Evolutionary conservation across 2,329 filamentous ascomycete genomes (phyloP).

Genomic region (Clarireedia hainanense): DNA sequence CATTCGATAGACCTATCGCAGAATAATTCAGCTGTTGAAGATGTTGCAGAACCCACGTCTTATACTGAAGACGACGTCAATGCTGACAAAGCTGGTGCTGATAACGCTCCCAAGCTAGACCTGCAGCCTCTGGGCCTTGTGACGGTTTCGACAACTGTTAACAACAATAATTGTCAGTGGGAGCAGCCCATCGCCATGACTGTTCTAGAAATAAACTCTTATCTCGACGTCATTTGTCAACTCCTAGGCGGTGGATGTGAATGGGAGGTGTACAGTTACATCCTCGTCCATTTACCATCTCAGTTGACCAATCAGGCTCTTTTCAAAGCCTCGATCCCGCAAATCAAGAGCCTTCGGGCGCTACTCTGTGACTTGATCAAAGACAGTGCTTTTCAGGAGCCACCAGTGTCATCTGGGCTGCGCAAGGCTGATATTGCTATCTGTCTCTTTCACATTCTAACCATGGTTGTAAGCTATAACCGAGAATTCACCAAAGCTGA

Average conservation of each 20-base stretch:
- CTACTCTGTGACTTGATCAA: conserved; percentile 78
- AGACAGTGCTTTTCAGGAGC: conserved; percentile 69
- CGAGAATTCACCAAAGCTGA: conserved; percentile 75
- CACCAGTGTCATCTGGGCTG: conserved; percentile 68
- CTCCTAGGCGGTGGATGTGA: conserved; percentile 68
- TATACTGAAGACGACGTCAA: not conserved
- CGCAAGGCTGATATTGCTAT: conserved; percentile 84
- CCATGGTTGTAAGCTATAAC: conserved; percentile 86
- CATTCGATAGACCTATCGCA: not conserved
- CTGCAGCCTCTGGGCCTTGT: too few species aligned
- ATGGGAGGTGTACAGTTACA: conserved; percentile 91
- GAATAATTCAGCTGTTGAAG: not conserved
- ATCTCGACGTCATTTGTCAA: conserved; percentile 71
- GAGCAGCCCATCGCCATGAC: not conserved
- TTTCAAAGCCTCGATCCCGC: conserved; percentile 64
- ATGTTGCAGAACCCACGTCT: not conserved
- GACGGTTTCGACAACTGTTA: not conserved
- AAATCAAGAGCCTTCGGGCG: conserved; percentile 68
- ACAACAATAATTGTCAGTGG: not conserved
- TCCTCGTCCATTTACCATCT: conserved; percentile 75
- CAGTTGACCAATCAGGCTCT: conserved; percentile 87
- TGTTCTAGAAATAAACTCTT: conserved; percentile 33
- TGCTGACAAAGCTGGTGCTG: not conserved
- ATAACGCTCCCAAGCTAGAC: too few species aligned
- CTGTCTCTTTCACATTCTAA: conserved; percentile 79